A percentile compares a stretch with the other conserved stretches of the same genome.
phyloP scores from a whole-genome alignment of 2,329 filamentous ascomycete species.

The Epichloe hybrida region DNA sequence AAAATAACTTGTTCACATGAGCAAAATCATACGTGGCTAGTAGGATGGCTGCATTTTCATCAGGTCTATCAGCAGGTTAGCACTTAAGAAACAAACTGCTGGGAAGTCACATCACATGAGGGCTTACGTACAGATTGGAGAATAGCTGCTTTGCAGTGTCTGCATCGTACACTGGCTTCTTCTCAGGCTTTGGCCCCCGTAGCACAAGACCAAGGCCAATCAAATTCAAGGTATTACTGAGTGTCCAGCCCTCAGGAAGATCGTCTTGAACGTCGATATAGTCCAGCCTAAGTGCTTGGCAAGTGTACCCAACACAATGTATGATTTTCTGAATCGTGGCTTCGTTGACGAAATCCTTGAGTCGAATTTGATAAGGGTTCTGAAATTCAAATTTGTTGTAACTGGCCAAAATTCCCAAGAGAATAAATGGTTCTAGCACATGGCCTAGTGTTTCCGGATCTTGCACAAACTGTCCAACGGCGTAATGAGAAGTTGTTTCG shows the following conservation, averaged over 20 bases:
- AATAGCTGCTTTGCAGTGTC: constrained; percentile 79
- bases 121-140: constrained; percentile 52
- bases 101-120: background rate
- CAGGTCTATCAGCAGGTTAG: constrained; percentile 43
- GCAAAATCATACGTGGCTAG: constrained; percentile 86
- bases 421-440: constrained; percentile 61
- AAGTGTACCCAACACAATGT: constrained; percentile 59
- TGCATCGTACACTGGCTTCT: constrained; percentile 46
- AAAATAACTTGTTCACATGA: constrained; percentile 91
- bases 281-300: constrained; percentile 50
- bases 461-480: constrained; percentile 53
- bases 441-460: constrained; percentile 53
- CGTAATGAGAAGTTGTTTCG: constrained; percentile 2
- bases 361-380: constrained; percentile 82
- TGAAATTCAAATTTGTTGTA: constrained; percentile 99
- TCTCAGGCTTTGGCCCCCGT: constrained; percentile 50
- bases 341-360: constrained; percentile 95
- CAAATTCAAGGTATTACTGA: constrained; percentile 68
- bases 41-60: constrained; percentile 63
- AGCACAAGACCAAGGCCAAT: constrained; percentile 71
- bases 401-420: constrained; percentile 80
- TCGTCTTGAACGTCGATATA: constrained; percentile 87
- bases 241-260: constrained; percentile 75
- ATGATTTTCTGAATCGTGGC: constrained; percentile 72
- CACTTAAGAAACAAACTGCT: background rate